These are phyloP conservation scores for Jaapia argillacea DNA, from an alignment of 768 basidiomycete species.

Conservation along the genomic window DNA sequence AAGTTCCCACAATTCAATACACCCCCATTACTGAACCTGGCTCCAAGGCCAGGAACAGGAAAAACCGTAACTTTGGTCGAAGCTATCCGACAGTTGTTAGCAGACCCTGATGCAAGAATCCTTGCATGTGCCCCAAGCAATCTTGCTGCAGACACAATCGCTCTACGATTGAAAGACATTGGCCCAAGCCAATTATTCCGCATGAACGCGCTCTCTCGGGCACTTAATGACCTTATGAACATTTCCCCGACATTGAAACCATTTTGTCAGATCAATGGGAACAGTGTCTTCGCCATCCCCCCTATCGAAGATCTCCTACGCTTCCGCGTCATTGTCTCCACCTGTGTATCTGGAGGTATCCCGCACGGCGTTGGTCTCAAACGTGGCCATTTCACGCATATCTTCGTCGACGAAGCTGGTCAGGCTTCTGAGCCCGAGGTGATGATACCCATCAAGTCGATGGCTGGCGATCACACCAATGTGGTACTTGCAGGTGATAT, in stretches of 20 bases:
- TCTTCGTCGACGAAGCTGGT: slow-evolving; percentile 58
- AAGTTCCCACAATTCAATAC: slow-evolving; percentile 14
- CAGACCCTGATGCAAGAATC: slow-evolving; percentile 11
- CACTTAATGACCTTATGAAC: slow-evolving; percentile 23
- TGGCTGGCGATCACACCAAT: slow-evolving; percentile 23
- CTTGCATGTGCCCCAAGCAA: slow-evolving; percentile 28
- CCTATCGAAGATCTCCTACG: slow-evolving; percentile 24
- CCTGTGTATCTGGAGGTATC: slow-evolving; percentile 43
- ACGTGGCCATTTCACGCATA: slow-evolving; percentile 47
- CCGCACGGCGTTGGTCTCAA: slow-evolving; percentile 36
- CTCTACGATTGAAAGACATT: slow-evolving; percentile 13
- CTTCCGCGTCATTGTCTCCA: slow-evolving; percentile 46
- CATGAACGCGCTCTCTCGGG: slow-evolving; percentile 39
- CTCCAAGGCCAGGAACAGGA: slow-evolving; percentile 27
- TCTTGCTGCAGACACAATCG: slow-evolving; percentile 24
- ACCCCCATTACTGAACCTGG: not conserved
- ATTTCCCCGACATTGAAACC: slow-evolving; percentile 14
- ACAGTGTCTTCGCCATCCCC: slow-evolving; percentile 32
- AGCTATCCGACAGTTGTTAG: slow-evolving; percentile 23
- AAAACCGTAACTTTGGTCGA: slow-evolving; percentile 29
- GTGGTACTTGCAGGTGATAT: slow-evolving; percentile 27
- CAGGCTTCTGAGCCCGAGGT: slow-evolving; percentile 53
- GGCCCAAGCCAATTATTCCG: slow-evolving; percentile 33
- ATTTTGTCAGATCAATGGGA: slow-evolving; percentile 27
- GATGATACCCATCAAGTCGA: slow-evolving; percentile 31